Evolutionary conservation across 768 basidiomycete genomes (phyloP), one percentile per base, ranked within the genome.

Genomic region (Panus rudis): DNA sequence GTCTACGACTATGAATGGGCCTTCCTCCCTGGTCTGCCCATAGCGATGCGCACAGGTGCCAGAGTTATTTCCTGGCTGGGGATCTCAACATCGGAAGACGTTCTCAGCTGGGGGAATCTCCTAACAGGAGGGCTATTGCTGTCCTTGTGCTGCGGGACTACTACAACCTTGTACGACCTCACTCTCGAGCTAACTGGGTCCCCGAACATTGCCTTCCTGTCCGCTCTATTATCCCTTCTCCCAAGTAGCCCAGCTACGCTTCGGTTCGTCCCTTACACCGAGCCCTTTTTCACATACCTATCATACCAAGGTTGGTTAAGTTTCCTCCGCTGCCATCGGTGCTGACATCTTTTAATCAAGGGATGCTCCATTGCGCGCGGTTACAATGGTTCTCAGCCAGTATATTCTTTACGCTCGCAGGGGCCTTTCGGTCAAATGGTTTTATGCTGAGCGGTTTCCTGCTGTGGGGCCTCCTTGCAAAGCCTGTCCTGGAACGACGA

Each of bases 1-100:
- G 47, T 49, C 1, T 79, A 78, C 57, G 94, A 98, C 57, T 75
- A 94, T 53, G 71, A 88, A 50, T 87, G 86, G 75, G 94, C 94
- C 0, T 98, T 91, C 61, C 74, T 91, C 48, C 85, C 89, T 2
- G 88, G 76, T 4, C 61, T 76, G 20, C 75, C 87, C 3, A 54
- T 65, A 10, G 38, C 85, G 39, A 71, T 90, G 61, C 67, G 73
- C 2, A 8, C 32, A 4, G 17, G 38, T 14, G 39, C 43, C 3
- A 22, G 27, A 12, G 17, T 38, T 6, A 17, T 49, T 6, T 25
- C 31, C 10, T 21, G 47, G 16, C 4, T 39, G 6, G 28, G 39
- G 12, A 10, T 26, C 6, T 13, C 41, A 4, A 33, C 24, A 6
- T 50, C 43, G 25, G 47, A 42, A 3, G 41, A 38, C 13, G 11